Base-by-base conservation (phyloP, 2,329 filamentous ascomycete genomes). In the Xylaria sp. region DNA sequence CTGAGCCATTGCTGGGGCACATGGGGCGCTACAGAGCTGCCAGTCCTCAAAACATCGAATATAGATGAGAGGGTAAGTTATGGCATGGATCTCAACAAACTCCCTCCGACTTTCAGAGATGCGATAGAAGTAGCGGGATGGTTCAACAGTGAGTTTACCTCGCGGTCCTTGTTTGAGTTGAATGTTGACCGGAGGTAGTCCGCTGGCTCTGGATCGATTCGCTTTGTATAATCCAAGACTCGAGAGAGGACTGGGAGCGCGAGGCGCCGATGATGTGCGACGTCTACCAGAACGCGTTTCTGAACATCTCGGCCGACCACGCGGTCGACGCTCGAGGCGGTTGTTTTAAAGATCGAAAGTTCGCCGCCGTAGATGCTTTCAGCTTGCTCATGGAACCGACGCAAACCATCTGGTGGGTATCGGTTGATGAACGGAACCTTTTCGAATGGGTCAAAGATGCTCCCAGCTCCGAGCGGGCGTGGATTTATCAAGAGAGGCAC, bases 1-100 rank as follows among this genome's bases (percentile, higher is more conserved):
- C 51, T 64, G 20, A 64, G 61, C 25, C 63, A 65, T 44, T 59
- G 63, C n/a, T 65, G 63, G 63, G 63, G 63, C 28, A 57, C 37
- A n/a, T 64, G 61, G 61, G 51, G 51, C n/a, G 51, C 51, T 18
- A n/a, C 37, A 44, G 63, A 41, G 23, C 25, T 58, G 20, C 44
- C 54, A 4, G 46, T 51, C 28, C 62, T 59, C 31, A 58, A n/a
- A 8, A 52, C 13, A 37, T 25, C 28, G 54, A 58, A 59, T 15
- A 59, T 51, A 7, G 54, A 52, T 31, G 44, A 20, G 41, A 28
- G 44, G 28, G 63, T 41, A 3, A 18, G 1, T 20, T 0, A 65
- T 13, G 54, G 63, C 44, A 65, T 65, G 41, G 18, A 52, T 1
- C 5, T 50, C 37, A 3, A 9, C 44, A 8, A 6, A 8, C 23